A percentile compares a stretch with the other conserved stretches of the same genome.
phyloP scores from a whole-genome alignment of 306 rosid species.

The Psophocarpus tetragonolobus region DNA sequence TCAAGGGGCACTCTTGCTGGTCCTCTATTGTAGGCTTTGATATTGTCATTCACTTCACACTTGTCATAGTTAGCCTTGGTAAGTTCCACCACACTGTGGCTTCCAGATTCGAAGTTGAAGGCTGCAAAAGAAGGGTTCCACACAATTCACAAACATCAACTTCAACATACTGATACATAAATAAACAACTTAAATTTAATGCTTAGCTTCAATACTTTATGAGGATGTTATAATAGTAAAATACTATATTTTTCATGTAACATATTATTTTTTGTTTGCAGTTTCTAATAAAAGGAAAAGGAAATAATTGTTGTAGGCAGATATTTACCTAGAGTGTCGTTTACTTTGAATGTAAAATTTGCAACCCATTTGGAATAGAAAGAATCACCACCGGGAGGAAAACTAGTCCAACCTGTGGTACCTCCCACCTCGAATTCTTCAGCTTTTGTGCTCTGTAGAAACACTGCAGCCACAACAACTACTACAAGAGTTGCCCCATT shows the following conservation, averaged over 20 bases:
- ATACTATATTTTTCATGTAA: not conserved
- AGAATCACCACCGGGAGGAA: conserved; percentile 38
- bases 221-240: not conserved
- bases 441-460: conserved; percentile 27
- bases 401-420: conserved; percentile 43
- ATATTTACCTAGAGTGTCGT: conserved; percentile 44
- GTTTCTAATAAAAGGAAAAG: not conserved
- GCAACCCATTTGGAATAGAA: conserved; percentile 51
- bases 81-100: conserved; percentile 33
- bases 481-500: conserved; percentile 18
- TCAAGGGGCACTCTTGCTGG: conserved; percentile 33
- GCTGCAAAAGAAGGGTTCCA: conserved; percentile 28
- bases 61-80: conserved; percentile 18
- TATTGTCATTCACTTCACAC: not conserved
- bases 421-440: conserved; percentile 42
- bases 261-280: not conserved
- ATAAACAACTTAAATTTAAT: not conserved
- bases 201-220: not conserved
- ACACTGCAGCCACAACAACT: not conserved
- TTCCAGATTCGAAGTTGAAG: conserved; percentile 41
- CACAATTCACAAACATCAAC: not conserved
- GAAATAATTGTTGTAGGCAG: not conserved
- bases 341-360: conserved; percentile 22
- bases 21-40: not conserved
- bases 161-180: not conserved